Evolutionary conservation across 257 asterid genomes (phyloP).

Genomic region (Oldenlandia corymbosa): DNA sequence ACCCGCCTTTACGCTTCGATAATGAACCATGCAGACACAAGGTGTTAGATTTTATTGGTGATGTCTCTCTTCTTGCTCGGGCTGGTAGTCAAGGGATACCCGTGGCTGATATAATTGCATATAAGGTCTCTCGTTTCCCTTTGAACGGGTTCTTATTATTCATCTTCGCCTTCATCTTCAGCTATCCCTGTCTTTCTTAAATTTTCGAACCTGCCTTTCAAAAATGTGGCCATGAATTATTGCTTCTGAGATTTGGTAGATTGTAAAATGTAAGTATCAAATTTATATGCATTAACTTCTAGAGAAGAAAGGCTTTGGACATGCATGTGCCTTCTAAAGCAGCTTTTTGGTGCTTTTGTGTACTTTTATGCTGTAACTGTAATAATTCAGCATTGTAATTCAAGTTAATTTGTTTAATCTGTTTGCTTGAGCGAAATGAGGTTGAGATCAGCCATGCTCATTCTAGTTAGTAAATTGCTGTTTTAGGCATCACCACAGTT

Average conservation of each 20-base stretch:
- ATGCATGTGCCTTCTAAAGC: not conserved
- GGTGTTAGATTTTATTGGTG: constrained; percentile 93
- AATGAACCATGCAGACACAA: constrained; percentile 96
- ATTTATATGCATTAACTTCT: not conserved
- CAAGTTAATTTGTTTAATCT: not conserved
- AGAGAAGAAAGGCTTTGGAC: not conserved
- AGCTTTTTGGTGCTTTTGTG: not conserved
- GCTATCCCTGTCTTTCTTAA: not conserved
- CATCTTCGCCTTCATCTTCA: not conserved
- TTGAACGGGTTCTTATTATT: not conserved
- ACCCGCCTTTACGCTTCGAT: constrained; percentile 70
- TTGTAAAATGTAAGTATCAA: not conserved
- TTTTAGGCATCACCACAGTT: not conserved
- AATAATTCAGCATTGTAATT: not conserved
- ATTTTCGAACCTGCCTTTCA: too few species aligned
- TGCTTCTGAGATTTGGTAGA: not conserved
- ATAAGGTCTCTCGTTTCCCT: constrained; percentile 48
- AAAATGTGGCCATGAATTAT: not conserved
- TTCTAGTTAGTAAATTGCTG: not conserved
- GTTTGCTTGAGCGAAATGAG: not conserved
- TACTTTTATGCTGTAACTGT: not conserved
- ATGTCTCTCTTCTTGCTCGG: constrained; percentile 77
- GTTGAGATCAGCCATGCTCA: not conserved
- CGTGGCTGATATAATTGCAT: constrained; percentile 72
- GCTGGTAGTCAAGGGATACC: constrained; percentile 84